Conservation (phyloP, 345 rosid genomes). For the Syzygium aromaticum region DNA sequence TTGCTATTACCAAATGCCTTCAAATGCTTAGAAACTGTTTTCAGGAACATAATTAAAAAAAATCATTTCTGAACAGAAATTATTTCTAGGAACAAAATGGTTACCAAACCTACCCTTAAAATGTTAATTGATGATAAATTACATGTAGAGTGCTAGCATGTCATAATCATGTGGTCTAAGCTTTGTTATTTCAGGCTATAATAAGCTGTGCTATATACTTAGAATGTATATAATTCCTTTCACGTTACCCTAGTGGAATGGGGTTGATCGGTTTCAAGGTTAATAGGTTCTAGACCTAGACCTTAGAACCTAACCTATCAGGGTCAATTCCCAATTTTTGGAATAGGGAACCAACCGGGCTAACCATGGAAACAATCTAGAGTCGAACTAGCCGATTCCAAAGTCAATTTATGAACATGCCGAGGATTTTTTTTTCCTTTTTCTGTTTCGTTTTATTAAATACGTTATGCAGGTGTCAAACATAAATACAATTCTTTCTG, state of each 20-base stretch:
- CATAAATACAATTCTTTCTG: neutral
- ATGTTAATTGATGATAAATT: neutral
- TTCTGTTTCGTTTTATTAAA: too few species aligned
- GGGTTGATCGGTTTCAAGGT: neutral
- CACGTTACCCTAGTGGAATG: neutral
- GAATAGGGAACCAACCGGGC: neutral
- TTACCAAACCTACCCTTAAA: too few species aligned
- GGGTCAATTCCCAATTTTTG: neutral
- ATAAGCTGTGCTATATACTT: neutral
- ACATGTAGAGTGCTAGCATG: neutral
- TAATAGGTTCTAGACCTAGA: accelerated
- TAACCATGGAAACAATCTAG: neutral
- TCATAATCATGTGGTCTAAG: neutral
- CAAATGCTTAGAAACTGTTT: too few species aligned
- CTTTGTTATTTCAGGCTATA: neutral
- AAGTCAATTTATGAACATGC: accelerated
- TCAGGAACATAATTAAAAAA: too few species aligned
- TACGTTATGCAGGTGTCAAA: neutral
- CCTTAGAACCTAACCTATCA: accelerated
- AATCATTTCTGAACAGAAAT: too few species aligned
- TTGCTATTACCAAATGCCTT: too few species aligned
- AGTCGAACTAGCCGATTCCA: accelerated
- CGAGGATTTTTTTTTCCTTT: too few species aligned
- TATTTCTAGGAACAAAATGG: too few species aligned
- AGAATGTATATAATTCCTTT: neutral